Base-by-base conservation (phyloP, 257 asterid species). In the Scutellaria baicalensis region DNA sequence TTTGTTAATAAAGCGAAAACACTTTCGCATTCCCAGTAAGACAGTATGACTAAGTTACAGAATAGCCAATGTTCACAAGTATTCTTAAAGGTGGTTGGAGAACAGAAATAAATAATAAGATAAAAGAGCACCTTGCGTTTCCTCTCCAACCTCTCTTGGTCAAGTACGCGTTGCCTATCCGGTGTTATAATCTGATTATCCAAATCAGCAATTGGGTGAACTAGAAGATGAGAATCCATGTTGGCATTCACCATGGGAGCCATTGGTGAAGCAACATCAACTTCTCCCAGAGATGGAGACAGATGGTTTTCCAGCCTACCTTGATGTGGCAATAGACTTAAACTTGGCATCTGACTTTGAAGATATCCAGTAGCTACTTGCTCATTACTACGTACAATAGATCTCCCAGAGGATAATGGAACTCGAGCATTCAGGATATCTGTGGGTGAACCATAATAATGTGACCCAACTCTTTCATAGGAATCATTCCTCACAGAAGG, bases 141-240 rank as follows among this genome's bases (percentile, higher is more conserved):
- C 88, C 89, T 89, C 75, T 87, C 93, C 74, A 84, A 45, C 72
- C 86, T 86, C 78, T 88, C 95, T 63, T 78, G 89, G 60, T 89
- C 91, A 44, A 64, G 79, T 64, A 76, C 70, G 55, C 79, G 59
- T 49, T 73, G 83, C 78, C 78, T 85, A 18, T 88, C 92, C 62
- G 91, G 79, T 65, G 92, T 59, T 36, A 66, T 72, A 74, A 51
- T 84, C 63, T 78, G 83, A 70, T 72, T 78, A 63, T 77, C 88
- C 61, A 75, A 69, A 6, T 73, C 84, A 71, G 52, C 67, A 62
- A 65, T 71, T 31, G 92, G 88, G 59, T 76, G 84, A 64, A 77
- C 72, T 23, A 71, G 77, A 78, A 74, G 68, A 72, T 78, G 79
- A 71, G 87, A 76, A 68, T 82, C 90, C 45, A 75, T 71, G 74